Conservation (phyloP, 345 rosid species). For the Lagerstroemia speciosa region DNA sequence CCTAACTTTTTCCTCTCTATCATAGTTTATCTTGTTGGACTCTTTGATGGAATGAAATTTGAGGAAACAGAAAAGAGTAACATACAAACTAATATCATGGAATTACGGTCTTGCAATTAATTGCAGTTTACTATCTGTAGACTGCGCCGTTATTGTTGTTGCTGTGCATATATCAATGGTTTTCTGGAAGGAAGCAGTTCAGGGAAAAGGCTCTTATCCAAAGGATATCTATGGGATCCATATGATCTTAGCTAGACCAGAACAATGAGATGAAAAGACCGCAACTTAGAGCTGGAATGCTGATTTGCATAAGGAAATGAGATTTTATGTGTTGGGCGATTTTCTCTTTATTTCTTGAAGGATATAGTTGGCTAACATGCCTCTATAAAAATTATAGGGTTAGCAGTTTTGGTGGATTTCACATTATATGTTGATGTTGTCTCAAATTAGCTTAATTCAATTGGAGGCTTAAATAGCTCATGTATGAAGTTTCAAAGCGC, state of each 20-base stretch:
- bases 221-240: no score
- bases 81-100: neutral
- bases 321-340: neutral
- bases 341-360: neutral
- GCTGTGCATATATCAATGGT: no score
- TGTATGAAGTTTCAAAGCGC: neutral
- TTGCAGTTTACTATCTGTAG: no score
- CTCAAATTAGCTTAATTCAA: neutral
- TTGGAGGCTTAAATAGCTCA: neutral
- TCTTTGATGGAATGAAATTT: neutral
- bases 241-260: neutral
- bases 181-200: no score
- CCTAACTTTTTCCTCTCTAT: conserved; percentile 1
- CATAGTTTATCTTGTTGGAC: neutral
- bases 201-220: no score
- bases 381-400: neutral
- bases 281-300: neutral
- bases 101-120: no score
- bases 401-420: neutral
- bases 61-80: neutral
- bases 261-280: neutral
- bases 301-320: neutral
- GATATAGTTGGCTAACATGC: neutral
- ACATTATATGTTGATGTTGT: neutral
- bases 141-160: no score